Base-by-base conservation (phyloP, 139 green algal species). In the Pseudopediastrum boryanum region DNA sequence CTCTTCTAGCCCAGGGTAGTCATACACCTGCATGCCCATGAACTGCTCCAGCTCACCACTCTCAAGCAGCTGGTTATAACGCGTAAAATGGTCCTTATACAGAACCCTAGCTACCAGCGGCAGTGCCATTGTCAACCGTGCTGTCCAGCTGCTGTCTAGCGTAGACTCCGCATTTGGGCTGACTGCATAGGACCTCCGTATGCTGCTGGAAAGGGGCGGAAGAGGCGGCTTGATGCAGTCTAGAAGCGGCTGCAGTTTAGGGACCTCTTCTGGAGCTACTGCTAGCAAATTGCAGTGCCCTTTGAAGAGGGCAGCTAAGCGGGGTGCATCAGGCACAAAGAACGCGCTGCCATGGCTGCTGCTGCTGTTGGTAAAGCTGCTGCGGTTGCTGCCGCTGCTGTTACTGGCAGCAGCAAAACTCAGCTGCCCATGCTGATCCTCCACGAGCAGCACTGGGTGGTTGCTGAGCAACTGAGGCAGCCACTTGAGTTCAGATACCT, bases 31-130 rank as follows among this genome's bases (percentile, higher is more conserved):
- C 41, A 74, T 38, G 2, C n/a, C n/a, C 21, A 43, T 29, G 8
- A 74, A 19, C 66, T 61, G 39, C 66, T 74, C n/a, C 39, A 74
- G 66, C 41, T 74, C 7, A 4, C 7, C 23, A 10, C 66, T 59
- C 27, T 42, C 21, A 4, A 74, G 42, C 41, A 74, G 42, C 41
- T 58, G 8, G 8, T 8, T 41, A 13, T 61, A 74, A 4, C 23
- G 43, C 0, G 19, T 16, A 2, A 44, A 44, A 13, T 36, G 19
- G 27, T 35, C 27, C 41, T 38, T 41, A 29, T 74, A 74, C 3
- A 74, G 4, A 2, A 29, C 42, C 41, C 66, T 59, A 21, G 23
- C 19, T 4, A 29, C 8, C 29, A 51, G 39, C 35, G 23, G 41
- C 5, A 61, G 23, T 21, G n/a, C 44, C 6, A 7, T 12, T 2